Conservation (phyloP, 2,329 filamentous ascomycete genomes). For the Phoma sp. region DNA sequence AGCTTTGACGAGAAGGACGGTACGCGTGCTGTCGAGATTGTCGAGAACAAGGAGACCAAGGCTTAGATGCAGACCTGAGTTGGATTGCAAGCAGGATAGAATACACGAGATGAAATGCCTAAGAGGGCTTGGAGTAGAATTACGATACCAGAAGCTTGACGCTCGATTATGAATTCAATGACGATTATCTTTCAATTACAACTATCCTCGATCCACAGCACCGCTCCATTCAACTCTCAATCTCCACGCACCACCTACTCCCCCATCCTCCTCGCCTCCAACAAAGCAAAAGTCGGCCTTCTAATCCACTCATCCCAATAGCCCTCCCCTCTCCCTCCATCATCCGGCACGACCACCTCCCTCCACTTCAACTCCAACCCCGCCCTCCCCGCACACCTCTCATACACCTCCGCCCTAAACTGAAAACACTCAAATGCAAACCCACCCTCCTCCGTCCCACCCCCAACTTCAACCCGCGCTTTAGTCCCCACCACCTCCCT, state of each 20-base stretch:
- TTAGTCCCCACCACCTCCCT: slow-evolving; percentile 28
- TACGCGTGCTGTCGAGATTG: slow-evolving; percentile 26
- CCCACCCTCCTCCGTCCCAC: slow-evolving; percentile 9
- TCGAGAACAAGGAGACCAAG: slow-evolving; percentile 20
- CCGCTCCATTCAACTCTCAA: too few relatives aligned
- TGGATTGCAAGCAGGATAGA: not conserved
- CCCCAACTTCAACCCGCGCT: slow-evolving; percentile 25
- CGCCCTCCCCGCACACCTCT: slow-evolving; percentile 31
- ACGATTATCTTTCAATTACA: not conserved
- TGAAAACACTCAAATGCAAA: slow-evolving; percentile 39
- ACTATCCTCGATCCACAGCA: too few relatives aligned
- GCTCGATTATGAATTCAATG: slow-evolving; percentile 3
- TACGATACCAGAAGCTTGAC: slow-evolving; percentile 6
- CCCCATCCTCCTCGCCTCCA: slow-evolving; percentile 24
- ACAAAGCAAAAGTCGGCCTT: slow-evolving; percentile 32
- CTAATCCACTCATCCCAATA: slow-evolving; percentile 34
- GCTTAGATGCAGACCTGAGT: not conserved
- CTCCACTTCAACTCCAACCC: slow-evolving; percentile 31
- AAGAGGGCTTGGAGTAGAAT: not conserved
- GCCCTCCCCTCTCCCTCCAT: slow-evolving; percentile 28
- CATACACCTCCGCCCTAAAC: slow-evolving; percentile 34
- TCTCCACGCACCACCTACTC: too few relatives aligned
- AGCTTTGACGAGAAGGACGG: slow-evolving; percentile 39
- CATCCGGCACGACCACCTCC: slow-evolving; percentile 31
- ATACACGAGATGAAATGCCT: too few relatives aligned